Conservation (phyloP, 352 stramenopile species). For the Pythium vanterpoolii region DNA sequence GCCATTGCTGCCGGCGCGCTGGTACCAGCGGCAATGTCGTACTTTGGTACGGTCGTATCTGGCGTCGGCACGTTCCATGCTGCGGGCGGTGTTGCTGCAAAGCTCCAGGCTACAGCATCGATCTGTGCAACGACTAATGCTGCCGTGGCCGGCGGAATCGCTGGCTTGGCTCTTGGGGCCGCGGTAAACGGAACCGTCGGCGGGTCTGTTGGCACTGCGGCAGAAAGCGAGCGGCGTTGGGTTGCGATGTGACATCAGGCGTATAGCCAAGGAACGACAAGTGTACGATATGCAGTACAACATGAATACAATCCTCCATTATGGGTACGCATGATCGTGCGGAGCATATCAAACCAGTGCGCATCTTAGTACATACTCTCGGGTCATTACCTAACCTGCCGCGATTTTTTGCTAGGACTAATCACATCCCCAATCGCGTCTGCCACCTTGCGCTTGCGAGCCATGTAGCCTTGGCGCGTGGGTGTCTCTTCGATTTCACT, state of each 20-base stretch:
- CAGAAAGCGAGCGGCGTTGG: background rate
- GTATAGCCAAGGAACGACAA: background rate
- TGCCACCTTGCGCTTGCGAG: too few species aligned
- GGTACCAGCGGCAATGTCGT: constrained; percentile 16
- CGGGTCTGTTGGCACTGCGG: background rate
- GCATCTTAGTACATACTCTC: too few species aligned
- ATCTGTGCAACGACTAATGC: background rate
- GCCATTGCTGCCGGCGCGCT: constrained; percentile 9
- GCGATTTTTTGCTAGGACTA: too few species aligned
- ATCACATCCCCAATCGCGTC: too few species aligned
- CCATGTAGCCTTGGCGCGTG: too few species aligned
- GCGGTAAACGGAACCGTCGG: too few species aligned
- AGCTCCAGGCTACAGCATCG: constrained; percentile 10
- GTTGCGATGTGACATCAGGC: background rate
- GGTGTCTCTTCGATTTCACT: too few species aligned
- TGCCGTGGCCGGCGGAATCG: background rate
- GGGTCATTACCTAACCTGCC: too few species aligned
- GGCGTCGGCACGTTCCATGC: constrained; percentile 27
- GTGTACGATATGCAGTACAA: background rate
- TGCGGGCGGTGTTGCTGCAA: constrained; percentile 18
- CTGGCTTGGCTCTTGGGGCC: too few species aligned
- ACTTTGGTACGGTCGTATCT: constrained; percentile 22
- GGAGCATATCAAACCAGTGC: too few species aligned
- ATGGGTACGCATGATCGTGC: too few species aligned
- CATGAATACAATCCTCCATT: background rate